Conservation (phyloP, 257 asterid species). For the Nyctanthes arbortristis region DNA sequence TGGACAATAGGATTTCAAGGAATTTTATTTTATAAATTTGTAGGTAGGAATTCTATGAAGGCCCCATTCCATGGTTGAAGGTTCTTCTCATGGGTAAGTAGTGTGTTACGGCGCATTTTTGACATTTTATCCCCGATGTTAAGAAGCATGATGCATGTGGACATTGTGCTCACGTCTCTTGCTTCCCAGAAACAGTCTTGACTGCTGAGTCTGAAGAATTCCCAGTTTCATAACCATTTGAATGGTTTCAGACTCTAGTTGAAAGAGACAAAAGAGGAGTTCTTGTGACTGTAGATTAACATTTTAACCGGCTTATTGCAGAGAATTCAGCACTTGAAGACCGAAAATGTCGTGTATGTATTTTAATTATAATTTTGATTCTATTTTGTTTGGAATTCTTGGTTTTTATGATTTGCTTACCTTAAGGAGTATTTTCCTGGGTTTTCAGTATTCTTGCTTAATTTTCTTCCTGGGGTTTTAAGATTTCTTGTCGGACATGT, state of each 20-base stretch:
- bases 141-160: slow-evolving; percentile 8
- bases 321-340: background rate
- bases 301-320: slow-evolving; percentile 1
- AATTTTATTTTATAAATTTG: too few species aligned
- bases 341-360: slow-evolving; percentile 18
- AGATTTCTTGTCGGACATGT: slow-evolving; percentile 24
- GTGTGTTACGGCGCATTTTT: too few species aligned
- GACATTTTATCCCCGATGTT: background rate
- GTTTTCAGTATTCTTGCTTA: too few species aligned
- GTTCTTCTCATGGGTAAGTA: too few species aligned
- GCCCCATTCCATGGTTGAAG: too few species aligned
- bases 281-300: background rate
- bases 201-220: background rate
- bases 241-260: slow-evolving; percentile 1
- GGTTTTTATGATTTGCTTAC: too few species aligned
- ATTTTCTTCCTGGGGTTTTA: too few species aligned
- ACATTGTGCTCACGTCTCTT: background rate
- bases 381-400: background rate
- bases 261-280: background rate
- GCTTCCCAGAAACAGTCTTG: background rate
- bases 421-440: slow-evolving; percentile 18
- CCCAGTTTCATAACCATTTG: background rate
- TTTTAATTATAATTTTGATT: slow-evolving; percentile 8
- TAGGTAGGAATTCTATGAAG: too few species aligned
- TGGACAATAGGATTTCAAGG: too few species aligned